Evolutionary conservation across 2,329 filamentous ascomycete species (phyloP), one percentile per base, ranked within the genome.

Genomic region (Ophiostoma perfectum): DNA sequence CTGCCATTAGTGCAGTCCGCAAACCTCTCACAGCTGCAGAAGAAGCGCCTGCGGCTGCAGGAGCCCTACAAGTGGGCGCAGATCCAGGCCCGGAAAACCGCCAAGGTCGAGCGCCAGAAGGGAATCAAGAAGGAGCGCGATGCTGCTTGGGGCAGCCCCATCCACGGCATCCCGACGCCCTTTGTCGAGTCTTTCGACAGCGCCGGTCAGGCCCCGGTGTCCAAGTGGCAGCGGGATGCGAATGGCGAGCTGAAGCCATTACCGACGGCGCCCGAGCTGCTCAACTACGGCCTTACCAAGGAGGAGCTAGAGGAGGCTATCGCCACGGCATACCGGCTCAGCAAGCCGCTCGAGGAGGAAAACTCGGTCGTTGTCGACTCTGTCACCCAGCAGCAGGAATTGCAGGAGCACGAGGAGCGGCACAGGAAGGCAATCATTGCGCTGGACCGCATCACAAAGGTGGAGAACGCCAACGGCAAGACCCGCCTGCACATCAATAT

Each of bases 61-160:
- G 92, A 98, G 74, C 93, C 93, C 0, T 97, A 96, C 76, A 84
- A 89, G 70, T 86, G 90, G 78, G 90, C 90, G 3, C 92, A 96
- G 78, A 88, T 91, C 44, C 86, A 90, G 74, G 91, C 93, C 76
- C 89, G 92, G 71, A 96, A 94, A 78, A 87, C 90, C 11, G 91
- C 90, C 72, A 96, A 97, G 76, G 77, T 94, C 63, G 86, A 90
- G 75, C 88, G 92, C 66, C 92, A 90, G 74, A 83, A 86, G 71
- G 87, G 88, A 71, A 84, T 98, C 68, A 78, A 86, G 70, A 80
- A 86, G 72, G 82, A 88, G 75, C 87, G 91, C 70, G 82, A 86
- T 69, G 83, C 83, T 64, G 83, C 83, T 63, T 82, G 89, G 72
- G 94, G 94, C 66, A 86, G 96, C 77, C 91, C 93, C 0, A 82